Base-by-base conservation (phyloP, 2,329 filamentous ascomycete genomes). In the Massarina eburnea region DNA sequence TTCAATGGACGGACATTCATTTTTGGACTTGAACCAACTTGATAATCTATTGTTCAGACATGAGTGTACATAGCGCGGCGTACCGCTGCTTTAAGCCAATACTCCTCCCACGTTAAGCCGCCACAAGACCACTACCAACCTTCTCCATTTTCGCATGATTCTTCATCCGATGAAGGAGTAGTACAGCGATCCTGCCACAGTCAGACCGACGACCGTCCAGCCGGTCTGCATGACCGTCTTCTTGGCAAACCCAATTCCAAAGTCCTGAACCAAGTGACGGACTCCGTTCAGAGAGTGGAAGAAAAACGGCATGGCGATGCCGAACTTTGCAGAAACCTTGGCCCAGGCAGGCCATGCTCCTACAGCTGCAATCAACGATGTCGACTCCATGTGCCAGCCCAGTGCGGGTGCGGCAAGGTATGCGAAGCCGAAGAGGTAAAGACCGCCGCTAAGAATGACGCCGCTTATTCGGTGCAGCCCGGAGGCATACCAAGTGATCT, bases 381-480 rank as follows among this genome's bases (percentile, higher is more conserved):
- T 80, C 21, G 77, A 81, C 68, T 86, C 84, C 41, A 89, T 70
- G 65, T 88, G 82, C 80, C 81, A 85, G 55, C 86, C 91, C 43
- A 89, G 72, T 34, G 87, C 73, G 4, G 91, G 91, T 0, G 90
- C 85, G 55, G 81, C 81, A 51, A 96, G 85, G 79, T 96, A 96
- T 43, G 86, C 82, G 56, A 84, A 73, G 53, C 87, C 84, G 77
- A 89, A 96, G 68, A 83, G 72, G 80, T 96, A 96, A 53, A 95
- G 79, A 39, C 77, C 73, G 54, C 86, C 88, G 49, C 84, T 85
- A 57, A 95, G 80, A 49, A 79, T 72, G 66, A 80, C 74, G 62
- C 89, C 91, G n/a, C 89, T 92, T 75, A 96, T 83, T 64, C 91
- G 90, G 77, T 91, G 88, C 73, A 89, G 80, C 46, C 78, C 83